These are phyloP conservation scores for Suillus ampliporus DNA, from an alignment of 768 basidiomycete genomes.

Conservation along the genomic window DNA sequence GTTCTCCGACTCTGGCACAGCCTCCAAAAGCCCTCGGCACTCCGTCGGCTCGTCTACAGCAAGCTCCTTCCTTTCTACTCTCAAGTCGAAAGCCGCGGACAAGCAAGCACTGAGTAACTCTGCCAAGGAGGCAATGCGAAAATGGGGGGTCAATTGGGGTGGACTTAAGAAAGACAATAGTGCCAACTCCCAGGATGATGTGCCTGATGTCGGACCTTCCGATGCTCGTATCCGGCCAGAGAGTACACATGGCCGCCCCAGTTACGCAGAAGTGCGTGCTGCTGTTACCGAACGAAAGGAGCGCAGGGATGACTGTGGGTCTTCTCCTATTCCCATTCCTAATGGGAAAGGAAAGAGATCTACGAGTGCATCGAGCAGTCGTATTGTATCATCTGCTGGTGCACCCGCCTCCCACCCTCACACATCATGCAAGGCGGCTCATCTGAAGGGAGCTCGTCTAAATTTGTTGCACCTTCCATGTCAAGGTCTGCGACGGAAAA, in stretches of 20 bases:
- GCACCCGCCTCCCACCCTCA: conserved; percentile 31
- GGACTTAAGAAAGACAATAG: conserved; percentile 60
- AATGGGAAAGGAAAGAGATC: conserved; percentile 27
- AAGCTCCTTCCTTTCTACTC: conserved; percentile 75
- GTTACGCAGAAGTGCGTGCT: conserved; percentile 76
- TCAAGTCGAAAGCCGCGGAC: conserved; percentile 78
- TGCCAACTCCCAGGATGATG: conserved; percentile 43
- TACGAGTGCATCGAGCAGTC: conserved; percentile 31
- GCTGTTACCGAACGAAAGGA: conserved; percentile 74
- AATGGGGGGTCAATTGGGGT: conserved; percentile 89
- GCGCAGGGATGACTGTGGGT: conserved; percentile 29
- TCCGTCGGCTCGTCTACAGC: conserved; percentile 43
- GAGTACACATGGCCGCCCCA: conserved; percentile 53
- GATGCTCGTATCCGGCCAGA: conserved; percentile 42
- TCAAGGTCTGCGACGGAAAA: conserved; percentile 42
- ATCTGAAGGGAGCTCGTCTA: conserved; percentile 28
- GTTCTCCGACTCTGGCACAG: conserved; percentile 38
- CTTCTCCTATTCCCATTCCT: conserved; percentile 44
- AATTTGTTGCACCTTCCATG: conserved; percentile 37
- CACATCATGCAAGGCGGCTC: conserved; percentile 22
- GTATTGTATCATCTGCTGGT: conserved; percentile 31
- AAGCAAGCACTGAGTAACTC: conserved; percentile 86
- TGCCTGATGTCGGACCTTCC: conserved; percentile 47
- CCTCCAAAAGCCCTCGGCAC: conserved; percentile 45
- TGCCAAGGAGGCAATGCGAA: conserved; percentile 88